These are phyloP conservation scores for Microglena sp. DNA, from an alignment of 139 green algal genomes.

Conservation along the genomic window DNA sequence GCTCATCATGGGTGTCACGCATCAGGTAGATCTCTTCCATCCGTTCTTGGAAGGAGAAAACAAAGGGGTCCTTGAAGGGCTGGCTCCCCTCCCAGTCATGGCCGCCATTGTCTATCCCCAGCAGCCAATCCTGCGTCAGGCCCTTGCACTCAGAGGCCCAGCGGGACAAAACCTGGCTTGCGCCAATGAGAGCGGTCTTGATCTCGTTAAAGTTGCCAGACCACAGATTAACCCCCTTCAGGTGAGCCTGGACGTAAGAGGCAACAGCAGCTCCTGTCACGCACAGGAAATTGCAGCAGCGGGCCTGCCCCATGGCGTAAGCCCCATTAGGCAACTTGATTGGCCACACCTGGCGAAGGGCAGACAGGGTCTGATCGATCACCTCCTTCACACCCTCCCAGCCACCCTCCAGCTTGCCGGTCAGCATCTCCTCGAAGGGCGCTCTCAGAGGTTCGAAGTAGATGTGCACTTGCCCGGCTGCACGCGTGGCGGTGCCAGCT, in stretches of 20 bases:
- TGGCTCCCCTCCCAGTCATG: conserved; percentile 28
- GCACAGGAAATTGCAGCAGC: conserved; percentile 30
- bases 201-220: conserved; percentile 26
- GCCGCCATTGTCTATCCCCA: conserved; percentile 29
- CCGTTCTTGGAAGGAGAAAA: conserved; percentile 20
- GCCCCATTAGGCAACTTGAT: conserved; percentile 17
- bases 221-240: conserved; percentile 28
- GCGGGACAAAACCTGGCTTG: conserved; percentile 20
- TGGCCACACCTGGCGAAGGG: conserved; percentile 31
- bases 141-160: conserved; percentile 17
- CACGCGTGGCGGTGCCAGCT: no score
- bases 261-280: conserved; percentile 24
- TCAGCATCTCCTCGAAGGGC: conserved; percentile 10
- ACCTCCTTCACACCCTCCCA: conserved; percentile 35
- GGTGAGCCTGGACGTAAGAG: conserved; percentile 23
- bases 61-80: conserved; percentile 24
- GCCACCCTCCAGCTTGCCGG: conserved; percentile 11
- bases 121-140: conserved; percentile 30
- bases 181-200: conserved; percentile 21
- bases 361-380: conserved; percentile 18
- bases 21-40: conserved; percentile 55
- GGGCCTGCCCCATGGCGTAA: conserved; percentile 33
- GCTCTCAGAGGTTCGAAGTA: conserved; percentile 29
- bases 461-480: conserved; percentile 5
- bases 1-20: conserved; percentile 49